These are phyloP conservation scores for Fusarium sp. DNA, from an alignment of 2,329 filamentous ascomycete species.

Conservation along the genomic window DNA sequence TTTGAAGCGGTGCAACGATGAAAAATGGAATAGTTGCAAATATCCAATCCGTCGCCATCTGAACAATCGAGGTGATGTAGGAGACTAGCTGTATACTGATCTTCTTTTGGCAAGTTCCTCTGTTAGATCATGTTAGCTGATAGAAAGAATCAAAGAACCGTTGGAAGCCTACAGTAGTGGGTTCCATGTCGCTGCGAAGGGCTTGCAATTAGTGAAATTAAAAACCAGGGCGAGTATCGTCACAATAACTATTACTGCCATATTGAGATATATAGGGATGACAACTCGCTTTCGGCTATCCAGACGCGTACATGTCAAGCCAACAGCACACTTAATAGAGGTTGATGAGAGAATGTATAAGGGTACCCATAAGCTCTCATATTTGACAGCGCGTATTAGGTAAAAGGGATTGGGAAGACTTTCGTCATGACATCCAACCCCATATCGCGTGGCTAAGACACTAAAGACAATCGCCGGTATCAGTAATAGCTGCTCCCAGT, in stretches of 20 bases:
- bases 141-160: fast-evolving
- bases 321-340: constrained; percentile 14
- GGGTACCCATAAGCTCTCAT: constrained; percentile 7
- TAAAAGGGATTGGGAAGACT: constrained; percentile 2
- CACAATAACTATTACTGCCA: constrained; percentile 9
- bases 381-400: constrained; percentile 6
- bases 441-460: neutral
- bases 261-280: constrained; percentile 12
- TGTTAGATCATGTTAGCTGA: neutral
- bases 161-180: neutral
- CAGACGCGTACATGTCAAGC: constrained; percentile 3
- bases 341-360: constrained; percentile 11
- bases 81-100: neutral
- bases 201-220: constrained; percentile 11
- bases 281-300: constrained; percentile 3
- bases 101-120: constrained; percentile 3
- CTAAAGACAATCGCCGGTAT: constrained; percentile 11
- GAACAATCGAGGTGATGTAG: neutral
- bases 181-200: constrained; percentile 10
- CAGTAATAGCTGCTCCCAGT: neutral
- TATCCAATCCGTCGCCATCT: constrained; percentile 11
- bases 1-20: neutral
- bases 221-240: neutral
- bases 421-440: constrained; percentile 8
- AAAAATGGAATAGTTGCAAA: constrained; percentile 6